These are phyloP conservation scores for Cercophora newfieldiana DNA, from an alignment of 495 filamentous ascomycete species.

Conservation along the genomic window DNA sequence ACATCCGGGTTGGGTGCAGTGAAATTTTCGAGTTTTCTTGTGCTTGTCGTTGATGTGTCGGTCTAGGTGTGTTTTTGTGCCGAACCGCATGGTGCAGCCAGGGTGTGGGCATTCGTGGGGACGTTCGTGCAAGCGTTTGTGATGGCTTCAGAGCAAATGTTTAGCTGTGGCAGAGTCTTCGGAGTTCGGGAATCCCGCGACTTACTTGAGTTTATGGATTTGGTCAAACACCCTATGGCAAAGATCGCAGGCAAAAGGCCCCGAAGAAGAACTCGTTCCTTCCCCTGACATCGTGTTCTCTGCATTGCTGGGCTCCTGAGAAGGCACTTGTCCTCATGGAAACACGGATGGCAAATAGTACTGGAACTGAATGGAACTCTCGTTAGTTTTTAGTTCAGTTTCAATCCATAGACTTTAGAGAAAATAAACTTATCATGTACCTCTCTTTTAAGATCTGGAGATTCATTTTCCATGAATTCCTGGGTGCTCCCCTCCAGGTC, in stretches of 20 bases:
- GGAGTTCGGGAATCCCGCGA: background rate
- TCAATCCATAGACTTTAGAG: too few relatives aligned
- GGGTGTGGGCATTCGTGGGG: conserved; percentile 40
- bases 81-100: conserved; percentile 40
- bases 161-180: background rate
- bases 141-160: conserved; percentile 25
- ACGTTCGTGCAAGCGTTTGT: conserved; percentile 42
- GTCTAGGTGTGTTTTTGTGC: conserved; percentile 45
- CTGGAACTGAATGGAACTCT: too few relatives aligned
- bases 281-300: background rate
- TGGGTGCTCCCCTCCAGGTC: background rate
- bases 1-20: conserved; percentile 39
- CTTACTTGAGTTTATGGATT: conserved; percentile 42
- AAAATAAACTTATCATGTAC: too few relatives aligned
- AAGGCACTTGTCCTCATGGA: too few relatives aligned
- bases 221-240: conserved; percentile 42
- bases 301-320: conserved; percentile 1
- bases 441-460: background rate
- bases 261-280: background rate
- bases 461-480: background rate
- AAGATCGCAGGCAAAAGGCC: conserved; percentile 28
- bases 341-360: too few relatives aligned
- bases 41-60: conserved; percentile 47
- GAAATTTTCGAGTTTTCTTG: conserved; percentile 40
- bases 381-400: too few relatives aligned